Percentiles rank a stretch among this genome's conserved stretches.
Evolutionary conservation across 441 rosid genomes (phyloP).

Genomic region (Adansonia gregorii): DNA sequence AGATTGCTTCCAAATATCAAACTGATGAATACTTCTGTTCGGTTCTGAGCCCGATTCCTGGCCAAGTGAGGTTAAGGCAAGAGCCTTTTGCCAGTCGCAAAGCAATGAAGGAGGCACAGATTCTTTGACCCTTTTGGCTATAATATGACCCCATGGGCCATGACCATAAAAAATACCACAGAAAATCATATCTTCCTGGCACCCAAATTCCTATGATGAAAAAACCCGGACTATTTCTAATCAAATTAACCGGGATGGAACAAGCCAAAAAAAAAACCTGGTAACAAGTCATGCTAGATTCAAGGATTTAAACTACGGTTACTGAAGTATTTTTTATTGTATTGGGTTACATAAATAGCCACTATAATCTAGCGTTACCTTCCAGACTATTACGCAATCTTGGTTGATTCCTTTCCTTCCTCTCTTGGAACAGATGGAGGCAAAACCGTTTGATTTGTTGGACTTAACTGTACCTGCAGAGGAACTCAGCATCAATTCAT

Average conservation of each 20-base stretch:
- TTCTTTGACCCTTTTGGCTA: constrained; percentile 64
- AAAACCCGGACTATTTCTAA: not conserved
- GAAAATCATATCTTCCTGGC: constrained; percentile 81
- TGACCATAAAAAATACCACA: constrained; percentile 95
- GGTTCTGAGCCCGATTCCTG: constrained; percentile 34
- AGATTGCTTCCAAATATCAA: constrained; percentile 74
- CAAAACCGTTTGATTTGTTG: constrained; percentile 50
- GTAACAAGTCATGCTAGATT: no score
- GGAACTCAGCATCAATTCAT: constrained; percentile 59
- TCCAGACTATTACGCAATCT: constrained; percentile 80
- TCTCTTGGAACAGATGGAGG: constrained; percentile 71
- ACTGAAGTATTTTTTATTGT: no score
- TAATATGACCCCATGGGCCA: constrained; percentile 89
- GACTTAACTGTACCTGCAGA: constrained; percentile 57
- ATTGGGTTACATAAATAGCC: no score
- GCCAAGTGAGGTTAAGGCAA: constrained; percentile 48
- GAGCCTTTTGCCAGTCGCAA: constrained; percentile 76
- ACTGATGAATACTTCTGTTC: constrained; percentile 39
- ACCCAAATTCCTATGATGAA: constrained; percentile 70
- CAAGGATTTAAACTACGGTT: no score
- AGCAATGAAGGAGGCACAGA: constrained; percentile 66
- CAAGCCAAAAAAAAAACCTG: no score
- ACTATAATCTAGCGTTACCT: constrained; percentile 45
- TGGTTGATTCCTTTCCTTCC: constrained; percentile 87
- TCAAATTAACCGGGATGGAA: no score